phyloP scores from a whole-genome alignment of 176 grass and related monocot genomes.

The Echinochloa phyllopogon region DNA sequence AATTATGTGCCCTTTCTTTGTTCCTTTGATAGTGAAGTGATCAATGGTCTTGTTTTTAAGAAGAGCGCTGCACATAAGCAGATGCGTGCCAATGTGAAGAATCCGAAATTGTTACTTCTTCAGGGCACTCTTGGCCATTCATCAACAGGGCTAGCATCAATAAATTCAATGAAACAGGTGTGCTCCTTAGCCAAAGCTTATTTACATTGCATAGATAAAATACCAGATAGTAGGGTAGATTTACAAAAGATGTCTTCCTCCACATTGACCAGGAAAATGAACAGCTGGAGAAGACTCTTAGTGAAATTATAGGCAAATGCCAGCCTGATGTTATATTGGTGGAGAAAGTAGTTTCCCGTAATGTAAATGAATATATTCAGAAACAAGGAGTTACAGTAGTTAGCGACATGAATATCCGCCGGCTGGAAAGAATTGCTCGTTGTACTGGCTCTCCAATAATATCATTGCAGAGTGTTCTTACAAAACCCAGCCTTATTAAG shows the following conservation, averaged over 20 bases:
- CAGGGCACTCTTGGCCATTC: conserved; percentile 56
- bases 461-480: conserved; percentile 62
- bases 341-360: conserved; percentile 85
- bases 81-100: conserved; percentile 60
- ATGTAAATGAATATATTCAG: conserved; percentile 73
- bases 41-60: conserved; percentile 96
- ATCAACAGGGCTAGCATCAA: conserved; percentile 61
- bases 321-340: conserved; percentile 84
- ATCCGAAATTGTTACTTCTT: conserved; percentile 72
- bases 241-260: conserved; percentile 32
- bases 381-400: conserved; percentile 79
- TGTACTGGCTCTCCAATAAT: conserved; percentile 86
- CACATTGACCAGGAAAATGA: conserved; percentile 74
- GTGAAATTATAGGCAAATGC: conserved; percentile 58
- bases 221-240: conserved; percentile 21
- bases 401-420: conserved; percentile 83
- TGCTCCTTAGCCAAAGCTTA: conserved; percentile 12
- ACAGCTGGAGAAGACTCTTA: conserved; percentile 70
- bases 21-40: conserved; percentile 79
- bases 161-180: conserved; percentile 79
- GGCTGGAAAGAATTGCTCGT: conserved; percentile 81
- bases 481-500: conserved; percentile 65
- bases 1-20: conserved; percentile 28
- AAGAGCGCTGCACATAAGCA: conserved; percentile 79
- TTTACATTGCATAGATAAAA: conserved; percentile 28